A percentile compares a stretch with the other conserved stretches of the same genome.
Evolutionary conservation across 2,329 filamentous ascomycete genomes (phyloP).

Genomic region (Botryosphaeria agaves): DNA sequence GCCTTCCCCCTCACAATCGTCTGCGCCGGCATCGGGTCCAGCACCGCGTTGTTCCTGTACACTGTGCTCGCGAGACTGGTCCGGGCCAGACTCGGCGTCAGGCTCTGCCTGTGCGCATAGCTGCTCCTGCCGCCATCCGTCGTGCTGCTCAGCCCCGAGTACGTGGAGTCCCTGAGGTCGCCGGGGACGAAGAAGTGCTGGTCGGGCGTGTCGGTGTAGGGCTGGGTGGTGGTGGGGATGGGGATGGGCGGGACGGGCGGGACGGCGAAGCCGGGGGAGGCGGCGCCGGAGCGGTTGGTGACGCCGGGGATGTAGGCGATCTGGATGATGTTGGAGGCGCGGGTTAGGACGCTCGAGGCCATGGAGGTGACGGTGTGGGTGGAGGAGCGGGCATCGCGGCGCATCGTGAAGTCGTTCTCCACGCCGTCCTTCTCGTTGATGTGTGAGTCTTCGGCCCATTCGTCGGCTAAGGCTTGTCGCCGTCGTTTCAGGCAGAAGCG

Average conservation of each 20-base stretch:
- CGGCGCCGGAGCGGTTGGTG: constrained; percentile 73
- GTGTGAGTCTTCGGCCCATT: constrained; percentile 34
- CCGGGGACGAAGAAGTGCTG: constrained; percentile 89
- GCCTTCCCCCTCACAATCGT: constrained; percentile 79
- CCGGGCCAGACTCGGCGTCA: constrained; percentile 30
- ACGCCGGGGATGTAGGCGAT: constrained; percentile 98
- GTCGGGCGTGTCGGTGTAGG: constrained; percentile 43
- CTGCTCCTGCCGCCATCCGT: constrained; percentile 19
- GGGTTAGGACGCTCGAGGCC: constrained; percentile 84
- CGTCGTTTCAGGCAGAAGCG: constrained; percentile 72
- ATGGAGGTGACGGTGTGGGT: constrained; percentile 81
- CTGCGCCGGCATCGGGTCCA: constrained; percentile 62
- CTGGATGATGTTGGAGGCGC: constrained; percentile 97
- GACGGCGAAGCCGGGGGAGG: constrained; percentile 64
- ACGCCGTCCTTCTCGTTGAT: constrained; percentile 37
- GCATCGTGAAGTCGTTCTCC: constrained; percentile 36
- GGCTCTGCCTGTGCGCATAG: constrained; percentile 26
- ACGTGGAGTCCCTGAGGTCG: constrained; percentile 80
- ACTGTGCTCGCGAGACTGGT: constrained; percentile 73
- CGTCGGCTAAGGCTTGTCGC: constrained; percentile 48
- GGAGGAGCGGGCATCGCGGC: constrained; percentile 50
- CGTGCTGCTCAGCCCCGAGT: constrained; percentile 52
- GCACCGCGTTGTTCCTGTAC: constrained; percentile 78
- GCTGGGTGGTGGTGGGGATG: constrained; percentile 39
- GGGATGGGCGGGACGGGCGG: constrained; percentile 93